These are phyloP conservation scores for Lachancea sp. DNA, from an alignment of 805 yeast genomes.

Conservation along the genomic window DNA sequence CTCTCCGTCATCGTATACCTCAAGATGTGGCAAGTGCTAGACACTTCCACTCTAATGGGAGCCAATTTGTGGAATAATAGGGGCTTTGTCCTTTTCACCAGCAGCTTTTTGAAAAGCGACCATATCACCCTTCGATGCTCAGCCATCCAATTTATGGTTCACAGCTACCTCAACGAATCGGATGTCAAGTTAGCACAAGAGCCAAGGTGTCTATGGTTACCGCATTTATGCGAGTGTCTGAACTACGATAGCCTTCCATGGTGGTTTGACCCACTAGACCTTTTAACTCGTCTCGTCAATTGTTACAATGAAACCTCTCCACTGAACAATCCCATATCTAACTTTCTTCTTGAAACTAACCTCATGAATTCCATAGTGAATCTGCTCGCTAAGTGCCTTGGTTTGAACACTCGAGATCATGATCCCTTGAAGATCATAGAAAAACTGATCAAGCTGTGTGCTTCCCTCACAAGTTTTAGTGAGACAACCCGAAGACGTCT, in stretches of 20 bases:
- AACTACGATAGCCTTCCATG: conserved; percentile 24
- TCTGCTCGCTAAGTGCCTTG: conserved; percentile 21
- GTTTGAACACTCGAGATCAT: conserved; percentile 15
- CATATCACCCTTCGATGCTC: conserved; percentile 21
- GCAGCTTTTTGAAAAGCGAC: conserved; percentile 22
- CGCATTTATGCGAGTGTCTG: conserved; percentile 24
- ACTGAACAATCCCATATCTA: conserved; percentile 23
- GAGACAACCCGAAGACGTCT: conserved; percentile 23
- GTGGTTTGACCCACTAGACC: conserved; percentile 32
- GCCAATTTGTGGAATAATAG: conserved; percentile 13
- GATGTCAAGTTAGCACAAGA: conserved; percentile 14
- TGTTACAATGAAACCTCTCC: conserved; percentile 22
- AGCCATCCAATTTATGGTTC: conserved; percentile 17
- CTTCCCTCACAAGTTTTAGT: conserved; percentile 26
- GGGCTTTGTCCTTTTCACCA: conserved; percentile 17
- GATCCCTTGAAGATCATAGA: conserved; percentile 16
- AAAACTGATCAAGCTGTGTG: conserved; percentile 25
- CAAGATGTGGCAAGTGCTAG: neutral
- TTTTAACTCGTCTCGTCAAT: conserved; percentile 18
- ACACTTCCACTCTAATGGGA: neutral
- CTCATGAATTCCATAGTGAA: conserved; percentile 22
- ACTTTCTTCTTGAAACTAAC: conserved; percentile 21
- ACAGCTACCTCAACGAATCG: conserved; percentile 15
- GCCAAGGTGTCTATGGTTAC: conserved; percentile 18
- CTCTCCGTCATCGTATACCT: conserved; percentile 16